phyloP scores from a whole-genome alignment of 2,329 filamentous ascomycete genomes.

The Phialophora verrucosa region DNA sequence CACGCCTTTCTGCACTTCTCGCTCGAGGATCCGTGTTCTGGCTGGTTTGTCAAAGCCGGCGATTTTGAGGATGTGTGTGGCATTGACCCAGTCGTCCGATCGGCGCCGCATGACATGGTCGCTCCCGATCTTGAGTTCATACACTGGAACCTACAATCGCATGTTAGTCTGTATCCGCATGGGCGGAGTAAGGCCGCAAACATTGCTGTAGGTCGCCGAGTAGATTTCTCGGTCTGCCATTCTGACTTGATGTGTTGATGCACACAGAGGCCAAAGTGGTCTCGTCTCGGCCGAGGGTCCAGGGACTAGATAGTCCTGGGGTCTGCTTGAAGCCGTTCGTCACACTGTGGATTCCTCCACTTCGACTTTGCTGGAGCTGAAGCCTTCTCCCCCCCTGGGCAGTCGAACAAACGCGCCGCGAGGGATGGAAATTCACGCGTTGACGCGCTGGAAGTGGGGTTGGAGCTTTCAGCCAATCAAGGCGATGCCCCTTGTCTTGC shows the following conservation, averaged over 20 bases:
- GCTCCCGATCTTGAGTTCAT: constrained; percentile 83
- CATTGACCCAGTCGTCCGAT: constrained; percentile 97
- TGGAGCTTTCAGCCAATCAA: constrained; percentile 3
- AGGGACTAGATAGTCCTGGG: not conserved
- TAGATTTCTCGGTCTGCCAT: constrained; percentile 58
- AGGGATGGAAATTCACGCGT: constrained; percentile 12
- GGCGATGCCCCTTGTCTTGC: not conserved
- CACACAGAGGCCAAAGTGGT: not conserved
- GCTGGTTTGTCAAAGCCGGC: constrained; percentile 97
- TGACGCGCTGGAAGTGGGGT: constrained; percentile 15
- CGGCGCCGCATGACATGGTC: constrained; percentile 97
- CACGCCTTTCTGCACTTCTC: constrained; percentile 93
- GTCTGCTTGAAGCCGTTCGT: not conserved
- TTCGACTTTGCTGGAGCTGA: constrained; percentile 9
- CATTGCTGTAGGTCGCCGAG: constrained; percentile 70
- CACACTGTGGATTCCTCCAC: not conserved
- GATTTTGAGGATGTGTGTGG: constrained; percentile 97
- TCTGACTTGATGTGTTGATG: not conserved
- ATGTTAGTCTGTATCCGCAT: constrained; percentile 29
- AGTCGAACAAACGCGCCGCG: constrained; percentile 11
- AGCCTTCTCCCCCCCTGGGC: not conserved
- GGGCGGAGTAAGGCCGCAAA: constrained; percentile 43
- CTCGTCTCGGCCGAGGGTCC: not conserved
- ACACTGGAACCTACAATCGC: constrained; percentile 78
- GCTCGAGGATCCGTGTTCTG: constrained; percentile 89